Conservation (phyloP, 2,329 filamentous ascomycete species). For the Pseudogymnoascus sp. region DNA sequence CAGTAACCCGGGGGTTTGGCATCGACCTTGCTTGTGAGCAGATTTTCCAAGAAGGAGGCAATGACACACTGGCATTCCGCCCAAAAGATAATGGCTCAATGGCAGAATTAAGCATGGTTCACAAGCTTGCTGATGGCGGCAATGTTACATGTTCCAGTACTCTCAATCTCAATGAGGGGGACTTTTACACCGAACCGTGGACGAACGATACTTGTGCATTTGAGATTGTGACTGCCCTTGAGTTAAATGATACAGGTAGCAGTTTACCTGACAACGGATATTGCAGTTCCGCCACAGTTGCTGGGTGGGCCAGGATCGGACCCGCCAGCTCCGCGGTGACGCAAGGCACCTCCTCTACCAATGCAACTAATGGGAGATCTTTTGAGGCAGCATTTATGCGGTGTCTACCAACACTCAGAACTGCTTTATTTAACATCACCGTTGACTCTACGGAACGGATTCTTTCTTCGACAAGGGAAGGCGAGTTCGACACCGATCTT, state of each 20-base stretch:
- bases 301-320: conserved; percentile 17
- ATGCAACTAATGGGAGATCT: not conserved
- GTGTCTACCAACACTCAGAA: conserved; percentile 29
- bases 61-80: not conserved
- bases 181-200: not conserved
- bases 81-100: not conserved
- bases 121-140: not conserved
- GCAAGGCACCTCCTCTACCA: not conserved
- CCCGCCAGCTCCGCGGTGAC: not conserved
- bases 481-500: conserved; percentile 7
- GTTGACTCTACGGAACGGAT: conserved; percentile 29
- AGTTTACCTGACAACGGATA: conserved; percentile 10
- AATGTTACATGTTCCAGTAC: not conserved
- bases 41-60: conserved; percentile 14
- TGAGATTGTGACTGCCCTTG: not conserved
- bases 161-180: not conserved
- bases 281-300: conserved; percentile 11
- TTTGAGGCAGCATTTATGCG: conserved; percentile 18
- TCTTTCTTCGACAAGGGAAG: conserved; percentile 12
- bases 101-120: not conserved
- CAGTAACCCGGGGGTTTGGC: conserved; percentile 29
- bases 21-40: conserved; percentile 28
- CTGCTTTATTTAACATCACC: conserved; percentile 28
- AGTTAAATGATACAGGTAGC: not conserved
- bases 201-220: not conserved